Evolutionary conservation across 495 filamentous ascomycete species (phyloP), one percentile per base, ranked within the genome.

Genomic region (Hyphodiscus hymeniophilus): DNA sequence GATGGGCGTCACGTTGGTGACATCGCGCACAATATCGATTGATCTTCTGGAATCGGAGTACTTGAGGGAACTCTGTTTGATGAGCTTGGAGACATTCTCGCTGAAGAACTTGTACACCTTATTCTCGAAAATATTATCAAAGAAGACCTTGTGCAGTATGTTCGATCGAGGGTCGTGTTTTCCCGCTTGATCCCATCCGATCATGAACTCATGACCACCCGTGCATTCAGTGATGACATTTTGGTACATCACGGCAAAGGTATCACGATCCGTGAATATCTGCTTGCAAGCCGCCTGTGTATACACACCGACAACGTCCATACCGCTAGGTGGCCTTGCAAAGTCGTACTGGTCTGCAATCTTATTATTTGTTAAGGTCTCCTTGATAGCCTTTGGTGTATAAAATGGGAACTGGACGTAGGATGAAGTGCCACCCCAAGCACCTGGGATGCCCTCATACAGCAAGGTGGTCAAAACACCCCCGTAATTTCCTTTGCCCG

Each of bases 1-100:
- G 7, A 84, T 77, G 0, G 81, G 84, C 0, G 77, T 80, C 7
- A 87, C 55, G 57, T 90, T 91, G 1, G 69, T 63, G 41, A 69
- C 65, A 54, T 69, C 62, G 3, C 66, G 60, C 32, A 69, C 65
- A 35, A 69, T 63, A 41, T 69, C 61, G 48, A 69, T 62, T n/a
- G 66, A 59, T 33, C 57, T 54, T 23, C 56, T 50, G 4, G 21
- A 52, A 36, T 47, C 46, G 17, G 55, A 52, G 47, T 63, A 67
- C 18, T 56, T 60, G 11, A 69, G 47, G 1, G 66, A 66, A 43
- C 57, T 55, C 17, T 62, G 42, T 38, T 64, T 54, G 50, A 67
- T 69, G 18, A 64, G 58, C 38, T 47, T 58, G 2, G 55, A 47
- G 15, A 65, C 60, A 39, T 66, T 60, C 13, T 45, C 45, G 17